These are phyloP conservation scores for Fraxinus excelsior DNA, from an alignment of 257 asterid genomes.

Conservation along the genomic window DNA sequence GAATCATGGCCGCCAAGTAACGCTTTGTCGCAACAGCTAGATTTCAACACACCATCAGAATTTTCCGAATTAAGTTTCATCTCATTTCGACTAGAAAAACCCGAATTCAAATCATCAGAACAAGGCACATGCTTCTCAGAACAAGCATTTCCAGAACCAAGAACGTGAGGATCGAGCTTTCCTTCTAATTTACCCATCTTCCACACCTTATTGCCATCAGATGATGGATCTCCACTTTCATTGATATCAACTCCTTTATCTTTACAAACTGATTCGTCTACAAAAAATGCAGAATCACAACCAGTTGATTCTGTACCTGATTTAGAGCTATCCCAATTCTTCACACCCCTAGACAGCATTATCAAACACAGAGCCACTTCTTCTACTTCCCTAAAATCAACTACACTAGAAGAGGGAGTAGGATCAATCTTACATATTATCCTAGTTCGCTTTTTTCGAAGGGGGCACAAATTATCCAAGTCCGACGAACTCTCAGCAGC, in stretches of 20 bases:
- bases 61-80: constrained; percentile 22
- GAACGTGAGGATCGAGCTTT: background rate
- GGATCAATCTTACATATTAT: constrained; percentile 47
- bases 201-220: background rate
- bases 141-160: background rate
- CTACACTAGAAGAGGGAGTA: constrained; percentile 11
- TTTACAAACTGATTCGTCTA: background rate
- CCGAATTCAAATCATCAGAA: constrained; percentile 12
- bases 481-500: constrained; percentile 44
- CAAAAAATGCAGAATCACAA: background rate
- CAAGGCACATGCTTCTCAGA: constrained; percentile 3
- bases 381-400: background rate
- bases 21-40: constrained; percentile 24
- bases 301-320: background rate
- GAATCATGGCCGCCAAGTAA: constrained; percentile 12
- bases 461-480: constrained; percentile 45
- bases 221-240: background rate
- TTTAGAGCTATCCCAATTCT: constrained; percentile 1
- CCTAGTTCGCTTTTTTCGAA: constrained; percentile 65
- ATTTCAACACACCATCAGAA: constrained; percentile 26
- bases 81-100: constrained; percentile 15
- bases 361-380: constrained; percentile 4
- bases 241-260: background rate
- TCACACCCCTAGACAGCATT: constrained; percentile 1
- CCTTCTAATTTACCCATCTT: background rate